phyloP scores from a whole-genome alignment of 345 rosid genomes.

The Citrus reticulata region DNA sequence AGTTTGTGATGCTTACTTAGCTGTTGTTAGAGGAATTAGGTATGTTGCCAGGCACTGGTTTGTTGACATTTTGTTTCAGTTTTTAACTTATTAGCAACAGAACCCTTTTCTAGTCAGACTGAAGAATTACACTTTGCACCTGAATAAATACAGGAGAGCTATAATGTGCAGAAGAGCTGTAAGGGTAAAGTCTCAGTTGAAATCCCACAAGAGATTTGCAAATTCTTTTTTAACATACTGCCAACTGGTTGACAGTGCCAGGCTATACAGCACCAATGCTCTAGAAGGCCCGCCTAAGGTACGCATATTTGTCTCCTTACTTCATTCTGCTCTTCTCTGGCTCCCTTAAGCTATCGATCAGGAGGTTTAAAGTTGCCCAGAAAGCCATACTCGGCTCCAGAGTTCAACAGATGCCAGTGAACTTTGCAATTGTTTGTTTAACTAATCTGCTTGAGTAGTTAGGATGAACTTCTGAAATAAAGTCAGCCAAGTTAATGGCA shows the following conservation, averaged over 20 bases:
- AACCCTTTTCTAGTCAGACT: neutral
- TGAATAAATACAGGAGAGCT: slow-evolving; percentile 67
- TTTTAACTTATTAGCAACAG: neutral
- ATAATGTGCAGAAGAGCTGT: slow-evolving; percentile 87
- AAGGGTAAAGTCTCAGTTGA: slow-evolving; percentile 77
- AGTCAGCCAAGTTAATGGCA: neutral
- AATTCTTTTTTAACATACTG: slow-evolving; percentile 74
- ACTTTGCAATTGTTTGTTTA: neutral
- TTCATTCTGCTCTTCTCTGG: slow-evolving; percentile 3
- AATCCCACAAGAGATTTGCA: slow-evolving; percentile 92
- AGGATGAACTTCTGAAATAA: neutral
- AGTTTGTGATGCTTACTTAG: slow-evolving; percentile 90
- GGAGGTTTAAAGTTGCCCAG: neutral
- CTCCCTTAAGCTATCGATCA: neutral
- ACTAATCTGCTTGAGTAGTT: neutral
- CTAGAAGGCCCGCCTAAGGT: slow-evolving; percentile 86
- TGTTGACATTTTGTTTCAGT: neutral
- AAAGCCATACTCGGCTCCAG: neutral
- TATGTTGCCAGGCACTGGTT: slow-evolving; percentile 6
- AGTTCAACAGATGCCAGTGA: slow-evolving; percentile 1
- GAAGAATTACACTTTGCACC: neutral
- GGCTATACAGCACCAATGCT: slow-evolving; percentile 79
- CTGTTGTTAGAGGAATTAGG: slow-evolving; percentile 95
- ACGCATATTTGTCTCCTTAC: slow-evolving; percentile 1
- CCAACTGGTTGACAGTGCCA: slow-evolving; percentile 75